Conservation (phyloP, 164 flowering plant species). For the Buxus sempervirens region DNA sequence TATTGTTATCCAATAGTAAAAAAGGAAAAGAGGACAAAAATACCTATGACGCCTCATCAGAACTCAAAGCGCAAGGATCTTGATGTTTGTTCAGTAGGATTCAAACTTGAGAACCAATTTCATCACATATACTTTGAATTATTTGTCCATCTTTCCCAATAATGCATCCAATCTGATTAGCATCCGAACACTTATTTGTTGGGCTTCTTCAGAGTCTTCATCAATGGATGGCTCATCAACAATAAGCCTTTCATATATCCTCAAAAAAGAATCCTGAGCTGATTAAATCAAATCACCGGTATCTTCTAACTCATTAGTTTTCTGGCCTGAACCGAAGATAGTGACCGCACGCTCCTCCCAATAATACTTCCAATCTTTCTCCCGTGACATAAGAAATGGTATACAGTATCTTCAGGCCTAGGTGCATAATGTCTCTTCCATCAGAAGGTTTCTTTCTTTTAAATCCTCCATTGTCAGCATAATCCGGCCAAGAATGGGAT, state of each 20-base stretch:
- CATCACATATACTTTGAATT: slow-evolving; percentile 78
- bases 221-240: slow-evolving; percentile 48
- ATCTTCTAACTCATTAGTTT: slow-evolving; percentile 63
- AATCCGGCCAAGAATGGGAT: slow-evolving; percentile 45
- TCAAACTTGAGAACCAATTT: slow-evolving; percentile 86
- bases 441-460: slow-evolving; percentile 49
- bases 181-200: slow-evolving; percentile 61
- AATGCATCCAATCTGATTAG: slow-evolving; percentile 97
- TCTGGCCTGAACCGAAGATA: slow-evolving; percentile 69
- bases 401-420: slow-evolving; percentile 82
- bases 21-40: not conserved
- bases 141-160: slow-evolving; percentile 98
- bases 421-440: slow-evolving; percentile 46
- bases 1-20: not conserved
- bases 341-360: slow-evolving; percentile 94
- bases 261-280: slow-evolving; percentile 89
- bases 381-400: slow-evolving; percentile 79
- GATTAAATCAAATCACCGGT: slow-evolving; percentile 52
- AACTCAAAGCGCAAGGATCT: slow-evolving; percentile 76
- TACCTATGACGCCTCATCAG: slow-evolving; percentile 97
- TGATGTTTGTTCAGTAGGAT: slow-evolving; percentile 84
- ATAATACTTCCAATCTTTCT: slow-evolving; percentile 92
- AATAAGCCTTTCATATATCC: slow-evolving; percentile 78
- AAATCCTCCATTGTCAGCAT: slow-evolving; percentile 38
- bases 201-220: slow-evolving; percentile 57